These are phyloP conservation scores for Fistulifera solaris DNA, from an alignment of 108 stramenopile genomes.

Conservation along the genomic window DNA sequence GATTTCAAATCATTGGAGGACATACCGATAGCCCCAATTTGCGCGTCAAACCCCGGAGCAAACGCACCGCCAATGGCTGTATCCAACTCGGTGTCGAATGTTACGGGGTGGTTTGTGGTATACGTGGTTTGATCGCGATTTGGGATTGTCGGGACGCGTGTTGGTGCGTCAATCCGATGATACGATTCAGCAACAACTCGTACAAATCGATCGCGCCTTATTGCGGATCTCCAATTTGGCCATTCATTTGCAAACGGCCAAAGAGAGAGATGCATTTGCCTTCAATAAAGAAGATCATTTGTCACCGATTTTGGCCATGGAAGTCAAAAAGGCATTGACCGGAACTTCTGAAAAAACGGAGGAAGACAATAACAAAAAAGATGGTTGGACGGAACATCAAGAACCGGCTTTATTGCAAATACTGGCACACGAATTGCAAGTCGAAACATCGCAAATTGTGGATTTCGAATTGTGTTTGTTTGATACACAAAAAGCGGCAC, in stretches of 20 bases:
- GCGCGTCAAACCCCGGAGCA: constrained; percentile 84
- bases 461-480: constrained; percentile 92
- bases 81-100: constrained; percentile 83
- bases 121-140: constrained; percentile 95
- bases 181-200: constrained; percentile 29
- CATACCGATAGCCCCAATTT: constrained; percentile 93
- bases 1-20: constrained; percentile 88
- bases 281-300: constrained; percentile 93
- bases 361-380: constrained; percentile 14
- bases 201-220: constrained; percentile 66
- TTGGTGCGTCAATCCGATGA: constrained; percentile 48
- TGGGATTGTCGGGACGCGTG: constrained; percentile 87
- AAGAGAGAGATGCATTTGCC: constrained; percentile 78
- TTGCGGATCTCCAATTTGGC: constrained; percentile 90
- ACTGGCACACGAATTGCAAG: constrained; percentile 58
- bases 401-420: constrained; percentile 72
- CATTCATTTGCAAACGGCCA: constrained; percentile 87
- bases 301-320: constrained; percentile 82
- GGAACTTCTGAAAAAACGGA: constrained; percentile 9
- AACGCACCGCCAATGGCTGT: constrained; percentile 47
- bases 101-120: constrained; percentile 96
- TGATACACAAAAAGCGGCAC: constrained; percentile 81
- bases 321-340: constrained; percentile 58
- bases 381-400: constrained; percentile 73
- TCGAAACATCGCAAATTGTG: constrained; percentile 52